Base-by-base conservation (phyloP, 2,329 filamentous ascomycete genomes). In the Graphiopsis chlorocephala region DNA sequence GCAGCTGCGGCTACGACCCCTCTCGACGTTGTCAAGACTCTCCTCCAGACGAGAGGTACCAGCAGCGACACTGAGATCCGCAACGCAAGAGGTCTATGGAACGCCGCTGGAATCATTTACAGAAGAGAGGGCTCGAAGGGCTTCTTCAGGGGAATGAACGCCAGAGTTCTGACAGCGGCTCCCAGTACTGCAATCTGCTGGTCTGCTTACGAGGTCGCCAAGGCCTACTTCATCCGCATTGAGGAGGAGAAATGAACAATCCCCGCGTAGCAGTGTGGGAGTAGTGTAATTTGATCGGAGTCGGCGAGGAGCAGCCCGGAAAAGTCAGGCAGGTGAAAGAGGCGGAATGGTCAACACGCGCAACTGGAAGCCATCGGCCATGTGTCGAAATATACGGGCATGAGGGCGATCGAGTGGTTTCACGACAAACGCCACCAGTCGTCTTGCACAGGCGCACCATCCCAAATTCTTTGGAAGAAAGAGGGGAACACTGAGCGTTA, bases 111-210 rank as follows among this genome's bases (percentile, higher is more conserved):
- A 68, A 88, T 97, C 65, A 88, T 97, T 68, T 90, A 93, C 77
- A 86, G 87, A 72, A 88, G 93, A 74, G 94, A 96, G 75, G 95
- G 95, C 38, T 84, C 90, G 73, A 83, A 82, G 64, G 95, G 95
- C 3, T 99, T 98, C 80, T 93, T 97, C 81, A 93, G 96, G 76
- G 95, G 95, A 50, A 86, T 97, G 75, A 89, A 91, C 72, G 95
- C 95, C 55, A 86, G 95, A 73, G 90, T 99, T 56, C 88, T 99
- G 68, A 97, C 93, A 12, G 97, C 95, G 1, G 98, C 98, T 90
- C 95, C 95, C 23, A 97, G 93, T 80, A 99, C 95, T 35, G 95
- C 95, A n/a, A 99, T 99, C 75, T 99, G 95, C 84, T 99, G 95
- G 95, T 95, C 84, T 56, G 87, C 86, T 52, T 89, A 89, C 71